Conservation (phyloP, 768 basidiomycete genomes). For the Rhodosporidiobolus sp. region DNA sequence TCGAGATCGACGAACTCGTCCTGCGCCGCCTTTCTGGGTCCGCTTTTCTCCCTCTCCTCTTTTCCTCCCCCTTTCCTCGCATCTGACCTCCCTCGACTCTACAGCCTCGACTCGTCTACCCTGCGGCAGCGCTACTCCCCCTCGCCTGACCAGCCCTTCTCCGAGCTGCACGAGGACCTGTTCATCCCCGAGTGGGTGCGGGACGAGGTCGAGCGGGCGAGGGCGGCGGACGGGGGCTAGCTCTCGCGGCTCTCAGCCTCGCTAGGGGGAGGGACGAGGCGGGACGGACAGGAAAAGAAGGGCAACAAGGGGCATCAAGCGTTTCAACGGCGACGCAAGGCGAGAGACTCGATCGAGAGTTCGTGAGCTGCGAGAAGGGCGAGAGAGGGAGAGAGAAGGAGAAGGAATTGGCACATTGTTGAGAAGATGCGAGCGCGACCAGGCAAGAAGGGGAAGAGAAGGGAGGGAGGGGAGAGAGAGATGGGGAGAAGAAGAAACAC, state of each 20-base stretch:
- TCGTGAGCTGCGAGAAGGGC: no score
- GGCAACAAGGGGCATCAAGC: no score
- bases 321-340: neutral
- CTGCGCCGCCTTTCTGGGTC: slow-evolving; percentile 2
- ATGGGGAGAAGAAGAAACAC: no score
- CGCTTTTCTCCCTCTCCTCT: neutral
- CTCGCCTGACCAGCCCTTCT: neutral
- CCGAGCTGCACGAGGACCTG: slow-evolving; percentile 3
- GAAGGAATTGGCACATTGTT: no score
- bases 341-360: neutral
- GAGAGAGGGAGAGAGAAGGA: no score
- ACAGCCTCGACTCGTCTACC: neutral
- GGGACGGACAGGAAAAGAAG: no score
- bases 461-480: no score
- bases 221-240: neutral
- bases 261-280: no score
- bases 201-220: neutral
- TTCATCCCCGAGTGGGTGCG: slow-evolving; percentile 11
- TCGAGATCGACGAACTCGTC: slow-evolving; percentile 24
- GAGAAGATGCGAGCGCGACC: no score
- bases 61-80: neutral
- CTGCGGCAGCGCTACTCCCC: neutral
- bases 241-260: no score
- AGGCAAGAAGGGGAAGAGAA: no score
- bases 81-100: no score